Evolutionary conservation across 2,329 filamentous ascomycete species (phyloP).

Genomic region (Pseudocercospora musae): DNA sequence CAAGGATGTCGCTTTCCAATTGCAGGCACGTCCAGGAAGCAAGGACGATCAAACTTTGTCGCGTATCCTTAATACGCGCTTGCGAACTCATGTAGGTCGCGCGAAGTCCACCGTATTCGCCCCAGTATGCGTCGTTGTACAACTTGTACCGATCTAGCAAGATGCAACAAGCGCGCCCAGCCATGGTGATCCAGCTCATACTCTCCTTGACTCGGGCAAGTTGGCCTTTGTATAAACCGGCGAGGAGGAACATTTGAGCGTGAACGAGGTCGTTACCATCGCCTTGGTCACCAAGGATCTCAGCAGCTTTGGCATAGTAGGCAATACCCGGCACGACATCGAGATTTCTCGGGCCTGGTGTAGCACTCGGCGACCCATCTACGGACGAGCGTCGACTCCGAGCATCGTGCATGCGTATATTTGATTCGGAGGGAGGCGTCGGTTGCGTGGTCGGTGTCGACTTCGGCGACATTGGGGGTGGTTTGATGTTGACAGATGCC

Average conservation of each 20-base stretch:
- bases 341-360: conserved; percentile 43
- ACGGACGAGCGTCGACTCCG: conserved; percentile 33
- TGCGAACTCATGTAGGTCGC: conserved; percentile 31
- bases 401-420: conserved; percentile 20
- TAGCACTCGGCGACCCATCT: conserved; percentile 26
- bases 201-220: conserved; percentile 84
- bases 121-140: conserved; percentile 36
- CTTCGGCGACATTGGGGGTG: conserved; percentile 41
- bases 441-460: conserved; percentile 33
- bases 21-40: conserved; percentile 94
- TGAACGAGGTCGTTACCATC: conserved; percentile 78
- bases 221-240: conserved; percentile 85
- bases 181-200: conserved; percentile 65
- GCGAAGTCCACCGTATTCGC: conserved; percentile 35
- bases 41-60: conserved; percentile 49
- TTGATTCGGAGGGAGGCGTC: conserved; percentile 31
- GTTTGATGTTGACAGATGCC: conserved; percentile 32
- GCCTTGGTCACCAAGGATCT: conserved; percentile 78
- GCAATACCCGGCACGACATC: conserved; percentile 85
- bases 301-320: conserved; percentile 81
- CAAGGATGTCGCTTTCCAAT: conserved; percentile 89
- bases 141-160: conserved; percentile 68
- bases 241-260: conserved; percentile 80
- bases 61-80: conserved; percentile 32
- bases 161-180: conserved; percentile 61